Evolutionary conservation across 176 grass and related monocot species (phyloP).

Genomic region (Zoysia japonica): DNA sequence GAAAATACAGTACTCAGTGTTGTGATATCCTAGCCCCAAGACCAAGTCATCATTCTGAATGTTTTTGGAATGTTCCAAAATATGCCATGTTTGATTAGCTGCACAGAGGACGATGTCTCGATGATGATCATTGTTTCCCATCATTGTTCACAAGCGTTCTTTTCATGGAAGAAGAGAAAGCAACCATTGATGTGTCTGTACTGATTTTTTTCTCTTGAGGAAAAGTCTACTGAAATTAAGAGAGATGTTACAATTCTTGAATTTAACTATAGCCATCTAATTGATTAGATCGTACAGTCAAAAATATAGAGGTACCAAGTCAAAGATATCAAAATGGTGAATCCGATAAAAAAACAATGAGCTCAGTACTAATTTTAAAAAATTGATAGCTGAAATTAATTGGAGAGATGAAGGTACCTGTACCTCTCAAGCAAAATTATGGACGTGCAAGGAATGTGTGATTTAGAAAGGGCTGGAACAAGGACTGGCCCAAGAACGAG

Average conservation of each 20-base stretch:
- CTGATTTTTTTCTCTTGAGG: background rate
- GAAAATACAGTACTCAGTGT: background rate
- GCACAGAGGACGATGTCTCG: background rate
- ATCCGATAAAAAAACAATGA: too few species aligned
- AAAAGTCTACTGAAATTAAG: slow-evolving; percentile 1
- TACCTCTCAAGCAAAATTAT: too few species aligned
- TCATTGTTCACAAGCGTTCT: slow-evolving; percentile 18
- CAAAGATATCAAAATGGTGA: too few species aligned
- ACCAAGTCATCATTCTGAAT: background rate
- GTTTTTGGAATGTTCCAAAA: slow-evolving; percentile 22
- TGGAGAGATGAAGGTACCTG: too few species aligned
- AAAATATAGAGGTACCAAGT: too few species aligned
- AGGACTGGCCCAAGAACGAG: background rate
- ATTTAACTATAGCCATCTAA: too few species aligned
- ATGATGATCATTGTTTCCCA: background rate
- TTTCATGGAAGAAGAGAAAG: slow-evolving; percentile 22
- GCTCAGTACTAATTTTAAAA: too few species aligned
- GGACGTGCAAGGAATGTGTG: too few species aligned
- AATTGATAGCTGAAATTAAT: too few species aligned
- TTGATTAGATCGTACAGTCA: too few species aligned
- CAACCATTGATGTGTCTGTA: background rate
- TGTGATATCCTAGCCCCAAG: background rate
- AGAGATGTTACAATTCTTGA: background rate
- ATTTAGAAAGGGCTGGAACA: too few species aligned
- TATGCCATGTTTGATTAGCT: background rate